These are phyloP conservation scores for Solanum hybrid DNA, from an alignment of 305 asterid species.

Conservation along the genomic window DNA sequence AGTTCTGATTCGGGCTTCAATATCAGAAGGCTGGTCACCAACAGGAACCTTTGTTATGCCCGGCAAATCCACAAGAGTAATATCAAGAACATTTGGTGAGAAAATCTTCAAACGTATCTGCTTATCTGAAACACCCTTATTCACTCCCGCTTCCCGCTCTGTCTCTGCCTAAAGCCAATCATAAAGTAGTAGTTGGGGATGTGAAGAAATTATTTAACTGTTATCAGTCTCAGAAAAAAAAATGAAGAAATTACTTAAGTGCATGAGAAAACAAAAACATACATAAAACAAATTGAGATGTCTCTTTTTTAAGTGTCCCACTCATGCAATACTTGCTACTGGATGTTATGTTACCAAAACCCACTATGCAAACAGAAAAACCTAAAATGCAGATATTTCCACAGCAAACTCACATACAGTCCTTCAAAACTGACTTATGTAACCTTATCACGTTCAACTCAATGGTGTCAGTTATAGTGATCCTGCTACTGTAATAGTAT, in stretches of 20 bases:
- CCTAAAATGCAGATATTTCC: not conserved
- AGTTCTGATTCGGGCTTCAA: slow-evolving; percentile 96
- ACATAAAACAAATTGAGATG: not conserved
- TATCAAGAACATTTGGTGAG: slow-evolving; percentile 97
- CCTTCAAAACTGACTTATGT: not conserved
- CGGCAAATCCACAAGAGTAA: slow-evolving; percentile 95
- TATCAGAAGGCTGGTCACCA: slow-evolving; percentile 97
- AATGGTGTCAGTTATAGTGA: not conserved
- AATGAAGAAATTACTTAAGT: not conserved
- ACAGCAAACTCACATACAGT: not conserved
- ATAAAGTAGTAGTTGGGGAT: not conserved
- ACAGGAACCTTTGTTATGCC: slow-evolving; percentile 97
- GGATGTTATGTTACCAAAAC: not conserved
- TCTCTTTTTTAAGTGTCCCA: not conserved
- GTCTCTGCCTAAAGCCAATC: slow-evolving; percentile 69
- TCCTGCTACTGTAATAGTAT: not conserved
- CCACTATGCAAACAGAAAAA: not conserved
- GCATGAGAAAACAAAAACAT: not conserved
- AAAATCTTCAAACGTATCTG: slow-evolving; percentile 88
- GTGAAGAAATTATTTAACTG: not conserved
- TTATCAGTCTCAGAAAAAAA: not conserved
- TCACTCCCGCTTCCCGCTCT: slow-evolving; percentile 82
- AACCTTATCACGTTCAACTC: not conserved
- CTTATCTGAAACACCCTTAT: slow-evolving; percentile 86
- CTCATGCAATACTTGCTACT: not conserved